phyloP scores from a whole-genome alignment of 306 rosid genomes.

The Quercus aquifolioides region DNA sequence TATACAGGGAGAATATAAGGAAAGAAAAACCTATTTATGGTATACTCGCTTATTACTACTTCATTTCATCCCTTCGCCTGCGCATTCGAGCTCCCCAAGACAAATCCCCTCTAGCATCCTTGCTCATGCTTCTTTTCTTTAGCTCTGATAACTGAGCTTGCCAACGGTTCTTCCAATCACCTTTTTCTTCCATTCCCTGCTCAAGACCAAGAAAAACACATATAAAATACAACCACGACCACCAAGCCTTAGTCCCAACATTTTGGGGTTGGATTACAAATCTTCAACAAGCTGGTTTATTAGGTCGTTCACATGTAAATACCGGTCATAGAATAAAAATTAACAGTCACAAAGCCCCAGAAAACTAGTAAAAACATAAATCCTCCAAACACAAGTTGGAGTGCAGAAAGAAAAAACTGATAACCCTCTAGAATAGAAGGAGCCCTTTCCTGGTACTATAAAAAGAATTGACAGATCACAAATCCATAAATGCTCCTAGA shows the following conservation, averaged over 20 bases:
- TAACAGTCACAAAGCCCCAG: too few relatives aligned
- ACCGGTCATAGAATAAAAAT: not conserved
- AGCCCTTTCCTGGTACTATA: too few relatives aligned
- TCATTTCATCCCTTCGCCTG: slow-evolving; percentile 40
- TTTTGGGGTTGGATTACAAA: too few relatives aligned
- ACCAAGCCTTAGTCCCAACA: too few relatives aligned
- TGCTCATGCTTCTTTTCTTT: slow-evolving; percentile 51
- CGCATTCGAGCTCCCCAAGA: slow-evolving; percentile 94
- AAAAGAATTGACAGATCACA: too few relatives aligned
- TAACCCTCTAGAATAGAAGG: too few relatives aligned
- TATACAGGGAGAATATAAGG: not conserved
- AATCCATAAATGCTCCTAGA: not conserved
- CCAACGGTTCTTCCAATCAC: slow-evolving; percentile 63
- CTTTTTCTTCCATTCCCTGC: slow-evolving; percentile 51
- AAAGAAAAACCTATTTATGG: not conserved
- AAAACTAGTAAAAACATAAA: not conserved
- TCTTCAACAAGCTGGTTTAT: too few relatives aligned
- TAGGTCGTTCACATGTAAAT: not conserved
- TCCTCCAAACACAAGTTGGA: not conserved
- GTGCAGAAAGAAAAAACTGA: too few relatives aligned
- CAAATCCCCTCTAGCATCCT: slow-evolving; percentile 35
- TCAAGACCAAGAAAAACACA: slow-evolving; percentile 2
- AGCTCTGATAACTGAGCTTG: slow-evolving; percentile 60
- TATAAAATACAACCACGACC: too few relatives aligned
- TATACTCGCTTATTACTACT: slow-evolving; percentile 1